Evolutionary conservation across 805 yeast genomes (phyloP).

Genomic region (Candida xyloterini): DNA sequence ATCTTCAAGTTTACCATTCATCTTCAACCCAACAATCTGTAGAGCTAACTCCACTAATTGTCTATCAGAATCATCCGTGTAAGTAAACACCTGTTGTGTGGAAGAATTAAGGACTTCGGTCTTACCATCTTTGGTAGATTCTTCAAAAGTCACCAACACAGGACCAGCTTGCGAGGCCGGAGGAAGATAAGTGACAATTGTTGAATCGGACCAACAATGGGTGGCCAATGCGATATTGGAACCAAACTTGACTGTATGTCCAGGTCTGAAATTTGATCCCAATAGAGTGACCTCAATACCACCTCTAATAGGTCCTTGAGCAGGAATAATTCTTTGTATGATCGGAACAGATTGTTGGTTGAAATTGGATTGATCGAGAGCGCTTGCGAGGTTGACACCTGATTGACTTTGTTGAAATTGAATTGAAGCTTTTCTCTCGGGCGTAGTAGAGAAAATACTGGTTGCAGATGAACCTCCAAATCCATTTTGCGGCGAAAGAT

Average conservation of each 20-base stretch:
- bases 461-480: slow-evolving; percentile 31
- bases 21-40: slow-evolving; percentile 93
- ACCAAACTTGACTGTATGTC: slow-evolving; percentile 83
- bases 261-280: slow-evolving; percentile 83
- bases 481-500: slow-evolving; percentile 31
- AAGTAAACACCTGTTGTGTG: slow-evolving; percentile 71
- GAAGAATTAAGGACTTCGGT: slow-evolving; percentile 17
- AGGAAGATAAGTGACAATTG: slow-evolving; percentile 90
- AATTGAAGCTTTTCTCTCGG: slow-evolving; percentile 25
- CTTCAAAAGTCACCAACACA: slow-evolving; percentile 78
- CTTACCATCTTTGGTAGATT: slow-evolving; percentile 15
- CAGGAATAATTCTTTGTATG: slow-evolving; percentile 87
- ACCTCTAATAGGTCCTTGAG: slow-evolving; percentile 94
- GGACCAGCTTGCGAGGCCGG: slow-evolving; percentile 90
- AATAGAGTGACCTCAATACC: slow-evolving; percentile 92
- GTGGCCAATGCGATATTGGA: slow-evolving; percentile 75
- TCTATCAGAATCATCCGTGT: slow-evolving; percentile 91
- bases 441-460: slow-evolving; percentile 32
- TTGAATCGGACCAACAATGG: slow-evolving; percentile 94
- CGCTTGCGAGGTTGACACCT: not conserved
- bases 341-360: slow-evolving; percentile 39
- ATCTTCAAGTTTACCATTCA: slow-evolving; percentile 94
- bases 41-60: slow-evolving; percentile 92
- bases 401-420: slow-evolving; percentile 7
- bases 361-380: slow-evolving; percentile 3